Base-by-base conservation (phyloP, 371 early-diverging fungal genomes). In the Blastocladiella emersonii region DNA sequence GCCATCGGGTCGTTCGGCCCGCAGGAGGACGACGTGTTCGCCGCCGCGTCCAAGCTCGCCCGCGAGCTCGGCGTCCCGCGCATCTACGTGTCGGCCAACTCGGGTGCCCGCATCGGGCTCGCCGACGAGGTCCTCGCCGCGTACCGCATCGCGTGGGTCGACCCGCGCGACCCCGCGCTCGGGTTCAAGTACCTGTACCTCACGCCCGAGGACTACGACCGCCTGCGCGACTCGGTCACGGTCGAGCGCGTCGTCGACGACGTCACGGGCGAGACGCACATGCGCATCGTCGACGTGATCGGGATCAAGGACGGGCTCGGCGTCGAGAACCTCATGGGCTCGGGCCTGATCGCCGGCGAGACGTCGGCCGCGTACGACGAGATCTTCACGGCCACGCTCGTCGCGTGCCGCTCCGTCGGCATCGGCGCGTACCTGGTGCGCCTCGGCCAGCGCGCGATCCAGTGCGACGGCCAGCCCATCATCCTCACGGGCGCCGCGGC, bases 381-480 rank as follows among this genome's bases (percentile, higher is more conserved):
- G 65, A 95, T 95, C 69, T 97, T 98, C 72, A 98, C 98, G 32
- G 77, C 95, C 43, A 95, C 97, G 13, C 78, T 98, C 63, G 98
- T 98, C 30, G 95, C 98, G 5, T 95, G 98, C 72, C 87, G 98
- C 61, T 93, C 95, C 48, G 98, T 99, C 44, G 96, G 85, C 75
- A 99, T 99, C 68, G 99, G 98, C 72, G 98, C 98, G 30, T 99
- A 98, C 78, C 83, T 99, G 63, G 97, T 95, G 61, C 93, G 97
- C 67, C 86, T 98, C 68, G 98, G 98, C 63, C 95, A 97, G 73
- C 89, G 99, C 66, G 85, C 93, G 44, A 84, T 99, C 61, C 98
- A 98, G 76, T 95, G 94, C 73, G 91, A 93, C 76, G 93, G 93
- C 61, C 91, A 95, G 64, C 96, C 97, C 44, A 95, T 99, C 68